Evolutionary conservation across 495 filamentous ascomycete species (phyloP), one percentile per base, ranked within the genome.

Genomic region (Aspergillus heteromorphus): DNA sequence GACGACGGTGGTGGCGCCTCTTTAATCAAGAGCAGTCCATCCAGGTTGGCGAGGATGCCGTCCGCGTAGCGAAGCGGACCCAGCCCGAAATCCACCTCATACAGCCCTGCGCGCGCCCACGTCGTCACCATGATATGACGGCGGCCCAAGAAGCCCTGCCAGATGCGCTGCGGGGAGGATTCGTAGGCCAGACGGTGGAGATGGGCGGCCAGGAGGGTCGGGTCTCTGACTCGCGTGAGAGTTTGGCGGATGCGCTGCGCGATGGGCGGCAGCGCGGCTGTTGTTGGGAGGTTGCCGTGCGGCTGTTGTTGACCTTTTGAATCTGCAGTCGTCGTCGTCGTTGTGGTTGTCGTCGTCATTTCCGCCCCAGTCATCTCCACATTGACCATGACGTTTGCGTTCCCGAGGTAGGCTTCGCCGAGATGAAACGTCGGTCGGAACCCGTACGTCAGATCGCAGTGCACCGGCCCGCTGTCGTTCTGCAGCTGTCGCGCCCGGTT

Each of bases 81-180:
- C 17, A 58, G 13, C 16, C 65, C 61, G 51, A 69, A 69, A 57
- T 66, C 60, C 13, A 69, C 51, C 20, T 62, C 65, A 31, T 71
- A 68, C 16, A 71, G 27, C 14, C 57, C 57, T 1, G 59, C 51
- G 2, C 60, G 54, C 6, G 58, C 60, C 68, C 68, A 71, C 1
- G 61, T 60, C 4, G 68, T 71, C n/a, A 65, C 63, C 48, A 71
- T 56, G 6, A 61, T 45, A 48, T 71, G 68, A 0, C 60, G 53
- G 9, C 45, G 23, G 8, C 68, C 68, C 13, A 71, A 48, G 40
- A 71, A 71, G 13, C 54, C 68, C 52, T 68, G 66, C 68, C 68
- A 71, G 31, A 71, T 57, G 10, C 66, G 58, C 54, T 71, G 68
- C 3, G 68, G 68, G 19, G 61, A 58, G 1, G 51, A 57, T 45